These are phyloP conservation scores for Paecilomyces dactylethromorphus DNA, from an alignment of 2,329 filamentous ascomycete genomes.

Conservation along the genomic window DNA sequence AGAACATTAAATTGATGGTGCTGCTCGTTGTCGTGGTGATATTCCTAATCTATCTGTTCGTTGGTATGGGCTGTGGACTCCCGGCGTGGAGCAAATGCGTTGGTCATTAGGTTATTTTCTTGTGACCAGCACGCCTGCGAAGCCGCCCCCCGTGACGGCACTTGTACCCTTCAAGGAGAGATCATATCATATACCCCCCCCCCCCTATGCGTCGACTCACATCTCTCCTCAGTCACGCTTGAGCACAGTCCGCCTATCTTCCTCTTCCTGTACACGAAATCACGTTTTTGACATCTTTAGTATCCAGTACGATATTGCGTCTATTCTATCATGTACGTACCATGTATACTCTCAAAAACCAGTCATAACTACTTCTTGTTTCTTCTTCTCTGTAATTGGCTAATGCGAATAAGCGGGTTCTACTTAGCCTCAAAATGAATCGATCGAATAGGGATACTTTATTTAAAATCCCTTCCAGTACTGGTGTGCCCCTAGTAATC, in stretches of 20 bases:
- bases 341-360: neutral
- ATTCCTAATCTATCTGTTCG: constrained; percentile 64
- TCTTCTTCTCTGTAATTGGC: neutral
- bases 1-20: constrained; percentile 93
- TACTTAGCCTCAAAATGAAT: no score
- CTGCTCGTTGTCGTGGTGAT: constrained; percentile 64
- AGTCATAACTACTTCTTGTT: neutral
- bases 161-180: neutral
- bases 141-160: neutral
- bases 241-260: neutral
- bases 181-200: neutral
- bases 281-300: neutral
- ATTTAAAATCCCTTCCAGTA: no score
- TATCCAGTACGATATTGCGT: neutral
- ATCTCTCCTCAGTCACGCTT: neutral
- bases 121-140: neutral
- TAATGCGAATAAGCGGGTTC: neutral
- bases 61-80: constrained; percentile 66
- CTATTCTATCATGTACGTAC: neutral
- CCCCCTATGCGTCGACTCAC: neutral
- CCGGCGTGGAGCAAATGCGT: constrained; percentile 47
- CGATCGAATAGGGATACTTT: no score
- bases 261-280: neutral
- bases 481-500: no score
- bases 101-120: constrained; percentile 12